Percentiles rank a stretch among this genome's conserved stretches.
Evolutionary conservation across 768 basidiomycete species (phyloP).

Genomic region (Terana coerulea): DNA sequence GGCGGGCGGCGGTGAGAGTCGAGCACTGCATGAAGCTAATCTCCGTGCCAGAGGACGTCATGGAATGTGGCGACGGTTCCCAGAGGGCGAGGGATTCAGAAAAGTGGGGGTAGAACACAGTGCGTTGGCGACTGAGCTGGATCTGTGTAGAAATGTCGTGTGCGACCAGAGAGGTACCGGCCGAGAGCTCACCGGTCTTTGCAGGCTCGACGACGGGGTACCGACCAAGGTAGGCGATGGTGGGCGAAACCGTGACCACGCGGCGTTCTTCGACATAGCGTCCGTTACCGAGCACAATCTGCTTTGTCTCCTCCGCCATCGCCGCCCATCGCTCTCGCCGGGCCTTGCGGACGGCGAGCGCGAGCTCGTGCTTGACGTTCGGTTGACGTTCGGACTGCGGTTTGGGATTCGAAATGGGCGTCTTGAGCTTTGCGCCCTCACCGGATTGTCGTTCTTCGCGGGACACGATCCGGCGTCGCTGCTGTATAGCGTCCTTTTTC

Average conservation of each 20-base stretch:
- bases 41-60: conserved; percentile 13
- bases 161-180: conserved; percentile 1
- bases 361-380: neutral
- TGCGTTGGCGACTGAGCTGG: conserved; percentile 32
- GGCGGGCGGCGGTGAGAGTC: conserved; percentile 31
- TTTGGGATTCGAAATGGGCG: neutral
- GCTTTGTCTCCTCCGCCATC: conserved; percentile 33
- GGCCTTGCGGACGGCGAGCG: conserved; percentile 1
- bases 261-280: conserved; percentile 34
- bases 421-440: too few relatives aligned
- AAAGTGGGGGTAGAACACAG: conserved; percentile 38
- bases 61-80: conserved; percentile 16
- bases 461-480: neutral
- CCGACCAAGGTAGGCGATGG: conserved; percentile 17
- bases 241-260: conserved; percentile 17
- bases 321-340: conserved; percentile 26
- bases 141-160: conserved; percentile 37
- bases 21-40: conserved; percentile 29
- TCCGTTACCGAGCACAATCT: conserved; percentile 37
- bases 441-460: neutral
- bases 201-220: conserved; percentile 10
- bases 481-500: conserved; percentile 5
- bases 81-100: conserved; percentile 33
- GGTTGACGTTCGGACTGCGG: too few relatives aligned
- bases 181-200: neutral